phyloP scores from a whole-genome alignment of 441 rosid genomes.

The Mallotus repandus region DNA sequence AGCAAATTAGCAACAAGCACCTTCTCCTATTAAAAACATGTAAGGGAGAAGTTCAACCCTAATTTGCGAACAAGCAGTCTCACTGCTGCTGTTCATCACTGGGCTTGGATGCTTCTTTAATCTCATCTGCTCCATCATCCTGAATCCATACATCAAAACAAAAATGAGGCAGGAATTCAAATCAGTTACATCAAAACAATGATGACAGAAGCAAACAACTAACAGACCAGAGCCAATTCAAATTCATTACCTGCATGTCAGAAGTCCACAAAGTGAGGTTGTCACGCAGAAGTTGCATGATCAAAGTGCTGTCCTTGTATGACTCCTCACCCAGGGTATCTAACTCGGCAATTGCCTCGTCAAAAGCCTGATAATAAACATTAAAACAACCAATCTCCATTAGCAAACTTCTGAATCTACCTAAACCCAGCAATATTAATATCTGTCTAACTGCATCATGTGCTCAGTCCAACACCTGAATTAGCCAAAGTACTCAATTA shows the following conservation, averaged over 20 bases:
- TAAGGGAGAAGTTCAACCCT: conserved; percentile 45
- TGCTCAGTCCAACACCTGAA: too few relatives aligned
- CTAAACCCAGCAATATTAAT: too few relatives aligned
- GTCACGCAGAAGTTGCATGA: conserved; percentile 97
- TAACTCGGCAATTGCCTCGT: conserved; percentile 90
- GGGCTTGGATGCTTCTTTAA: conserved; percentile 75
- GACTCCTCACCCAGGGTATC: conserved; percentile 94
- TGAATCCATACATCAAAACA: conserved; percentile 15
- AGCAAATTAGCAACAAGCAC: conserved; percentile 43
- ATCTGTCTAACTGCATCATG: too few relatives aligned
- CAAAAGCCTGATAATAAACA: conserved; percentile 59
- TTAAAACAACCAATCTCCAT: neutral
- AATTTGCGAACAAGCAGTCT: conserved; percentile 29
- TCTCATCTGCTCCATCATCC: conserved; percentile 93
- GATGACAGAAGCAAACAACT: neutral
- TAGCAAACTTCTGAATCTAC: neutral
- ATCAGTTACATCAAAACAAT: neutral
- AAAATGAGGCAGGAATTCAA: neutral
- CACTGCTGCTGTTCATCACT: conserved; percentile 47
- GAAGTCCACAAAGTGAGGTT: conserved; percentile 95
- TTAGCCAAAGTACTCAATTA: too few relatives aligned
- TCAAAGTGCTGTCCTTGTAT: conserved; percentile 92
- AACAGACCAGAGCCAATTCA: neutral
- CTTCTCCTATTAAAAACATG: conserved; percentile 53
- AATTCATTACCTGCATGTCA: conserved; percentile 55